phyloP scores from a whole-genome alignment of 192 early-diverging fungal species.

The Cetraspora pellucida region DNA sequence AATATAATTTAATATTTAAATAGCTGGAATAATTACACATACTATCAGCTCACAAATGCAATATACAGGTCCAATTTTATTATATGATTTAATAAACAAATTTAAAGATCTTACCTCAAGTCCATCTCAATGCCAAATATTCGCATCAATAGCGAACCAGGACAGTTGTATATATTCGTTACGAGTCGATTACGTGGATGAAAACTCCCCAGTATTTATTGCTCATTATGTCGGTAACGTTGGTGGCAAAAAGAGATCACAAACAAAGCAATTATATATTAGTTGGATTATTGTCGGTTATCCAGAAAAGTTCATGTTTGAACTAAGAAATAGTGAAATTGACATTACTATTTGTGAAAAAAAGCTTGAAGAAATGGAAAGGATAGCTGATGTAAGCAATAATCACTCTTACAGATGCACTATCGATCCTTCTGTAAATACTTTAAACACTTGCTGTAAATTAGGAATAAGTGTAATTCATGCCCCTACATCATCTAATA shows the following conservation, averaged over 20 bases:
- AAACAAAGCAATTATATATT: not conserved
- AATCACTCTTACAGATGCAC: too few species aligned
- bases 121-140: not conserved
- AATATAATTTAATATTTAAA: not conserved
- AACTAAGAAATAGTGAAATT: too few species aligned
- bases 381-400: too few species aligned
- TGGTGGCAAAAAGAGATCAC: not conserved
- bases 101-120: not conserved
- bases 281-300: conserved; percentile 1
- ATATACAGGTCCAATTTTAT: too few species aligned
- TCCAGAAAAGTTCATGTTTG: not conserved
- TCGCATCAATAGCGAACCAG: not conserved
- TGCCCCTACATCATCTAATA: too few species aligned
- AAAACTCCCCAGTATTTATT: not conserved
- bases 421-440: too few species aligned
- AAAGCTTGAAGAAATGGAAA: too few species aligned
- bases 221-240: not conserved
- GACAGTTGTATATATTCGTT: not conserved
- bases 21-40: not conserved
- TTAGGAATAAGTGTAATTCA: too few species aligned
- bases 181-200: not conserved
- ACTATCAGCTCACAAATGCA: not conserved
- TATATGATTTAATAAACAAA: too few species aligned
- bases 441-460: too few species aligned
- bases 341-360: too few species aligned